Base-by-base conservation (phyloP, 345 rosid genomes). In the Linum tenue region DNA sequence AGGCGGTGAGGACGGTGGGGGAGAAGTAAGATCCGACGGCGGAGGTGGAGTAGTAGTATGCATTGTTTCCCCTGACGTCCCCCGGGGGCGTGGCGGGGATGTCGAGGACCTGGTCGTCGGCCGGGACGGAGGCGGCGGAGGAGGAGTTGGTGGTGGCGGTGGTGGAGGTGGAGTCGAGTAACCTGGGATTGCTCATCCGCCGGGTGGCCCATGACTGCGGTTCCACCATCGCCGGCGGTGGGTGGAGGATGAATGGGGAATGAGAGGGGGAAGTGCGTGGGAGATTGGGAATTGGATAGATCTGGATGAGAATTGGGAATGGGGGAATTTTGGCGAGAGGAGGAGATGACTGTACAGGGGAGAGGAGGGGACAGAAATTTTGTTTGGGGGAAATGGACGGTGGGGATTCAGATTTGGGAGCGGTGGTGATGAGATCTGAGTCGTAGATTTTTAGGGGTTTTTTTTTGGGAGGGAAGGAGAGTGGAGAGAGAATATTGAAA, bases 201-300 rank as follows among this genome's bases (percentile, higher is more conserved):
- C 97, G 78, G n/a, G 99, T 94, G 7, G 96, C 80, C 99, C 97
- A 94, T 88, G 96, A 77, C 76, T 94, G 99, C 16, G 95, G 88
- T 80, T 94, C 99, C 73, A 94, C 95, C 99, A 94, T 91, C 65
- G 42, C 37, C 3, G 57, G 69, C n/a, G 5, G 36, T 31, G 56
- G 10, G 72, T 73, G 56, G 44, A 64, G 66, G 67, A 70, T 59
- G 42, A 81, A 76, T 9, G 63, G 15, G 66, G 59, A 63, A 37
- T 8, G 55, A 51, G 36, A 2, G 17, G 66, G 16, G 3, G 55
- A 38, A 6, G 35, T 10, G 62, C 15, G 8, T 53, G 42, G 2
- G 53, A 6, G 16, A 4, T 5, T 4, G 1, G 22, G 66, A 9
- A 48, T 48, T 48, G 53, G 42, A 36, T 37, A 16, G 40, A 37